Evolutionary conservation across 805 yeast species (phyloP).

Genomic region (Ogataea salicorniae): DNA sequence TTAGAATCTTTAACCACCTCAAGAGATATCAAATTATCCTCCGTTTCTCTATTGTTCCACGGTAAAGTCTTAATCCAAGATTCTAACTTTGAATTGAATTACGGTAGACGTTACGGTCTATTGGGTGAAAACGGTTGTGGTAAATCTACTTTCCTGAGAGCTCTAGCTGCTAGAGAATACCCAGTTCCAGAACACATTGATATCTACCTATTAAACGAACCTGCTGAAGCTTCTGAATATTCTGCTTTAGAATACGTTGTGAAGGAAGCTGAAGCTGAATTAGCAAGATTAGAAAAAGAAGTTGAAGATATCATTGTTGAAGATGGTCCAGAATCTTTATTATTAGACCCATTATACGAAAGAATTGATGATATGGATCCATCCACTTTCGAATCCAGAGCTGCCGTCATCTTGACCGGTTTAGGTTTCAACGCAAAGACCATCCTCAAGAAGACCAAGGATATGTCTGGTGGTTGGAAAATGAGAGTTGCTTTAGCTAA

Average conservation of each 20-base stretch:
- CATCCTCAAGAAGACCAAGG: constrained; percentile 90
- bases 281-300: constrained; percentile 83
- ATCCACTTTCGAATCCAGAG: constrained; percentile 91
- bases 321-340: constrained; percentile 90
- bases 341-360: constrained; percentile 86
- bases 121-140: constrained; percentile 99
- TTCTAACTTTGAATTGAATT: constrained; percentile 86
- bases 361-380: constrained; percentile 96
- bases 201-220: constrained; percentile 90
- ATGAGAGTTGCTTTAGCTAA: constrained; percentile 99
- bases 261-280: constrained; percentile 89
- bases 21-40: constrained; percentile 87
- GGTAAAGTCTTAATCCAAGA: constrained; percentile 96
- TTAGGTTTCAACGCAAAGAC: constrained; percentile 88
- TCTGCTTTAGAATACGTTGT: constrained; percentile 96
- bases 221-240: constrained; percentile 89
- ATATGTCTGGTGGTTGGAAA: constrained; percentile 99
- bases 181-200: constrained; percentile 93
- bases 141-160: constrained; percentile 89
- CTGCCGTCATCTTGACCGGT: constrained; percentile 94
- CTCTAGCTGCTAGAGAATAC: constrained; percentile 92
- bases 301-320: constrained; percentile 85
- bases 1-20: constrained; percentile 83
- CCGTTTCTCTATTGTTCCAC: constrained; percentile 90
- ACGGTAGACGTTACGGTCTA: constrained; percentile 95